Conservation (phyloP, 116 monocot species). For the Cymodocea nodosa region DNA sequence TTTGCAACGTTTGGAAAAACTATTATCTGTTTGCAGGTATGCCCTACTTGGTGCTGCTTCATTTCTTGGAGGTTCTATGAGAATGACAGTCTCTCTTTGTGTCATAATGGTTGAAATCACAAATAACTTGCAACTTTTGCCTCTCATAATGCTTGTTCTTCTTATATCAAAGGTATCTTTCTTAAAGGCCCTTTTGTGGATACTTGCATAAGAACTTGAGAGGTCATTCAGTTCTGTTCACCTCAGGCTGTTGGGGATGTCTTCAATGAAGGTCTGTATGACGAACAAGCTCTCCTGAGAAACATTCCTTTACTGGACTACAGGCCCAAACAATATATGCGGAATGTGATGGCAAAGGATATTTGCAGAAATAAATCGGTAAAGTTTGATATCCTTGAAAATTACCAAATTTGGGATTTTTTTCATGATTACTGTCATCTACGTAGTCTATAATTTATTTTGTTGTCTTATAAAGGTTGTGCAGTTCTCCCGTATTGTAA, state of each 20-base stretch:
- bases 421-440: background rate
- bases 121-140: slow-evolving; percentile 90
- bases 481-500: slow-evolving; percentile 66
- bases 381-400: slow-evolving; percentile 1
- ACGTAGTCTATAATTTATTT: background rate
- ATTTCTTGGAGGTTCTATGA: slow-evolving; percentile 99
- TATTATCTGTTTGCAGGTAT: slow-evolving; percentile 40
- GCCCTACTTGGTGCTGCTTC: slow-evolving; percentile 99
- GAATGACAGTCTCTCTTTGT: slow-evolving; percentile 99
- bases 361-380: slow-evolving; percentile 84
- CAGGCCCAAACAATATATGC: slow-evolving; percentile 88
- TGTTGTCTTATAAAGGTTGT: slow-evolving; percentile 39
- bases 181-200: background rate
- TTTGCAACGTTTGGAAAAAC: too few species aligned
- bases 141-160: slow-evolving; percentile 98
- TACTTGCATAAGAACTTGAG: background rate
- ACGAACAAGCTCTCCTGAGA: slow-evolving; percentile 81
- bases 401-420: background rate
- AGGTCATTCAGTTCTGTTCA: background rate
- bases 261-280: slow-evolving; percentile 95
- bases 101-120: slow-evolving; percentile 99
- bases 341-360: slow-evolving; percentile 76
- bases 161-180: slow-evolving; percentile 86
- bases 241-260: slow-evolving; percentile 93
- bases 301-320: slow-evolving; percentile 91